These are phyloP conservation scores for Periconia sp. DNA, from an alignment of 2,329 filamentous ascomycete genomes.

Conservation along the genomic window DNA sequence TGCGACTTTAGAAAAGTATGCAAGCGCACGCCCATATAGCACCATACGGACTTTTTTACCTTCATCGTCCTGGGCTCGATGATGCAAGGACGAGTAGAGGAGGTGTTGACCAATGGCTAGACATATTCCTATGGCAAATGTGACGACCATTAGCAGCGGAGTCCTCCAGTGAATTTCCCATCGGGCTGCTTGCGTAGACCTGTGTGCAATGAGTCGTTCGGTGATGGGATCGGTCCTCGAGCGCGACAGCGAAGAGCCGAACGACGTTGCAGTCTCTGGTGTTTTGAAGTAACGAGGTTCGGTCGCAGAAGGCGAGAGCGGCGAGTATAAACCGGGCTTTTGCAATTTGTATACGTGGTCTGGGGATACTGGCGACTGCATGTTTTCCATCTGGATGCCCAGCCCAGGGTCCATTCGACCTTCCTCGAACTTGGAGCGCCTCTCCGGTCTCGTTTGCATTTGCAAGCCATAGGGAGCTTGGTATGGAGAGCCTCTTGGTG, in stretches of 20 bases:
- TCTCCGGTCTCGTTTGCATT: slow-evolving; percentile 14
- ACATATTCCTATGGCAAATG: slow-evolving; percentile 35
- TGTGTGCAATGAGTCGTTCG: slow-evolving; percentile 36
- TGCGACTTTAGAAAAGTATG: slow-evolving; percentile 42
- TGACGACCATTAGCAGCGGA: slow-evolving; percentile 30
- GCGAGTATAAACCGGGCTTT: slow-evolving; percentile 24
- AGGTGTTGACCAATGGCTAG: slow-evolving; percentile 42
- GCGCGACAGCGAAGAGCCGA: slow-evolving; percentile 26
- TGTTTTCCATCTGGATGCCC: slow-evolving; percentile 33
- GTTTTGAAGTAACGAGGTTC: slow-evolving; percentile 24
- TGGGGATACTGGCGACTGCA: slow-evolving; percentile 29
- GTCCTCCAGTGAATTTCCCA: slow-evolving; percentile 47
- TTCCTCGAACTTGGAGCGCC: slow-evolving; percentile 24
- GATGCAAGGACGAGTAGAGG: slow-evolving; percentile 38
- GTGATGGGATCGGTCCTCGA: slow-evolving; percentile 37
- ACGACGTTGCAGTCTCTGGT: slow-evolving; percentile 27
- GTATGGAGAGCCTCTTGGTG: too few relatives aligned
- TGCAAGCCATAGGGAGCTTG: too few relatives aligned
- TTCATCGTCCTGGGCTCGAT: slow-evolving; percentile 27
- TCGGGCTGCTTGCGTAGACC: slow-evolving; percentile 36
- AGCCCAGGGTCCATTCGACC: slow-evolving; percentile 27
- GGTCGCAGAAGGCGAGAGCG: slow-evolving; percentile 15
- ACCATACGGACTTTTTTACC: slow-evolving; percentile 39
- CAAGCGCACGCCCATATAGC: slow-evolving; percentile 42
- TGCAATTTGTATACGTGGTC: slow-evolving; percentile 24